These are phyloP conservation scores for Solanum sejunctum DNA, from an alignment of 257 asterid genomes.

Conservation along the genomic window DNA sequence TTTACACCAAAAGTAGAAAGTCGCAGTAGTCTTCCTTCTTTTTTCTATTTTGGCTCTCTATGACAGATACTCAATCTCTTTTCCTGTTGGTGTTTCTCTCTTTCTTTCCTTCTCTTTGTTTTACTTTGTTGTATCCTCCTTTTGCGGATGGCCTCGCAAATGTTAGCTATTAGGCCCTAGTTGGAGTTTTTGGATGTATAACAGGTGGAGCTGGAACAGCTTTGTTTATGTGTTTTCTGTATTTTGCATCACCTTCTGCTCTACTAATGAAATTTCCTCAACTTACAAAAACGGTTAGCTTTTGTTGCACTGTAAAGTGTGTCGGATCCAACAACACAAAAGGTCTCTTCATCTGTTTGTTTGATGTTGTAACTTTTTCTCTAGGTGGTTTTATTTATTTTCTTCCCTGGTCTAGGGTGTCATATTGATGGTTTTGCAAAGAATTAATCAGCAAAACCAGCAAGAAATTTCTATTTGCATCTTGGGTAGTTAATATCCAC, in stretches of 20 bases:
- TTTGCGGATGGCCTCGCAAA: background rate
- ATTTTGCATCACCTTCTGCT: background rate
- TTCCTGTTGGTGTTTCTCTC: background rate
- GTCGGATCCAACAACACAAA: background rate
- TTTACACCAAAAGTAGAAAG: background rate
- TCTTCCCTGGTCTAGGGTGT: background rate
- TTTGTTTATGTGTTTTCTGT: background rate
- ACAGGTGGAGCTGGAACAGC: background rate
- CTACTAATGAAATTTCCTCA: background rate
- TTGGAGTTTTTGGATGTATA: background rate
- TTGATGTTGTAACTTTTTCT: background rate
- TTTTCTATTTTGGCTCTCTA: background rate
- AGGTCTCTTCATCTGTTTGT: background rate
- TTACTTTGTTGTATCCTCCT: background rate
- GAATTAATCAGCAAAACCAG: background rate
- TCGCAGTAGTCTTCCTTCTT: background rate
- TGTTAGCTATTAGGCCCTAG: background rate
- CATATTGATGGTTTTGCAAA: background rate
- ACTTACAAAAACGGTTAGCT: background rate
- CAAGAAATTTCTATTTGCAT: background rate
- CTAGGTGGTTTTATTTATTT: background rate
- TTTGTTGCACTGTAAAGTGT: background rate
- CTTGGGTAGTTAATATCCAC: background rate
- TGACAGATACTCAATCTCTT: background rate
- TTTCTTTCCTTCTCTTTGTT: background rate